A percentile compares a stretch with the other conserved stretches of the same genome.
phyloP scores from a whole-genome alignment of 495 filamentous ascomycete species.

The Lindgomyces ingoldianus region DNA sequence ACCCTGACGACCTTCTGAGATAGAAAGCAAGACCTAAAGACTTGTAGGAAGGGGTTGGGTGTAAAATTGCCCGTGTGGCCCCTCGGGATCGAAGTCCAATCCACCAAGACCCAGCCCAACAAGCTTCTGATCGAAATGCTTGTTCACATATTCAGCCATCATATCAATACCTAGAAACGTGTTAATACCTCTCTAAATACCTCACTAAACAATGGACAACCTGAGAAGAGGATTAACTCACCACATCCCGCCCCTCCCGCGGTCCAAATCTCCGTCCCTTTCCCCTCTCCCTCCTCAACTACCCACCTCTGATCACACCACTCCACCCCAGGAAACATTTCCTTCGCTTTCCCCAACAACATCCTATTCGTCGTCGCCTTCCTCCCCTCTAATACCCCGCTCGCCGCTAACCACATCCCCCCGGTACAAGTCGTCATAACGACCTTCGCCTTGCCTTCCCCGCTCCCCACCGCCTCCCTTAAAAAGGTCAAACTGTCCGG shows the following conservation, averaged over 20 bases:
- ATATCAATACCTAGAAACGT: conserved; percentile 25
- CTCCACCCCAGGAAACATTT: conserved; percentile 29
- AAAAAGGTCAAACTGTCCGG: conserved; percentile 29
- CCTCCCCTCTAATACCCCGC: conserved; percentile 30
- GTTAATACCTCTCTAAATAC: background rate
- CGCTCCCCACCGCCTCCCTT: conserved; percentile 17
- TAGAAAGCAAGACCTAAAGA: too few species aligned
- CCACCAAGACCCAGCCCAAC: background rate
- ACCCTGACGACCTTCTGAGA: too few species aligned
- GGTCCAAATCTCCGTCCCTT: conserved; percentile 33
- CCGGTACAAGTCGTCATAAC: conserved; percentile 33
- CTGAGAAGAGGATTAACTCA: conserved; percentile 11
- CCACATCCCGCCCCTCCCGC: conserved; percentile 33
- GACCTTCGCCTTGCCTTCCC: conserved; percentile 29
- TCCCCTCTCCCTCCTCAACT: conserved; percentile 23
- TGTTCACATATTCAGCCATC: conserved; percentile 8
- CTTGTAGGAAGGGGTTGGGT: background rate
- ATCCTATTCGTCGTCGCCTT: conserved; percentile 37
- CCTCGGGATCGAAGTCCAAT: conserved; percentile 22
- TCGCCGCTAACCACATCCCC: conserved; percentile 31
- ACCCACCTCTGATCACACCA: conserved; percentile 38
- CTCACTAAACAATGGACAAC: background rate
- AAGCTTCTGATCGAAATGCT: conserved; percentile 8
- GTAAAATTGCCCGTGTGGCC: conserved; percentile 12
- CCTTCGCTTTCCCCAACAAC: conserved; percentile 13